Evolutionary conservation across 345 rosid species (phyloP), one percentile per base, ranked within the genome.

Genomic region (Arabis hirsuta): DNA sequence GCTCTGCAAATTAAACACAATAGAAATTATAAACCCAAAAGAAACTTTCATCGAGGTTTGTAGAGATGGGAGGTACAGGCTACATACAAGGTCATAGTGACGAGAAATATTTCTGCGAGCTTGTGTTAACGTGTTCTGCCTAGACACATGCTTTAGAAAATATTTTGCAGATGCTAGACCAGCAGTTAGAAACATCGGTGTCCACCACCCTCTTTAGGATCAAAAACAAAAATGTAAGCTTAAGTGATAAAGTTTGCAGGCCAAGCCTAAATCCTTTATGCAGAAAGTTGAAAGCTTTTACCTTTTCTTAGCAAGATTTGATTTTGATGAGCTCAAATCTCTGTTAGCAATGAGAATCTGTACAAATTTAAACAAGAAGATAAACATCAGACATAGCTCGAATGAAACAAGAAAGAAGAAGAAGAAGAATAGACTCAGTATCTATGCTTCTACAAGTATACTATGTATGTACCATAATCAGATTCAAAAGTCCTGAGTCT

Each of bases 191-290:
- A 94, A 67, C 81, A 85, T 50, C 16, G 97, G 98, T 10, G 95
- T 91, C 98, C 98, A 94, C 98, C 98, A 91, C 34, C 98, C 98
- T 83, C 98, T 93, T 50, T 14, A 42, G 52, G 16, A 38, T 47
- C 31, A 46, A 22, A 34, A 12, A n/a, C 47, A 48, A 34, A 54
- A 6, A 34, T 48, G 5, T 29, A 39, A 55, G 54, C 55, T 53
- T 67, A 43, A 24, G 42, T 31, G 5, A 43, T 14, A 3, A 16
- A 32, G 14, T 10, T 69, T 54, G 2, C 13, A 29, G 0, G 16
- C 6, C 9, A 34, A 45, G 24, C 13, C 12, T 56, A 29, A 27
- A 13, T 41, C 12, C 7, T 13, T 54, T 2, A 27, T 65, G 47
- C 27, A 7, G 6, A 24, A 39, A 22, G 4, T 36, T 55, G 5